A percentile compares a stretch with the other conserved stretches of the same genome.
Conservation (phyloP, 2,329 filamentous ascomycete species). For the Fusarium nelsonii region DNA sequence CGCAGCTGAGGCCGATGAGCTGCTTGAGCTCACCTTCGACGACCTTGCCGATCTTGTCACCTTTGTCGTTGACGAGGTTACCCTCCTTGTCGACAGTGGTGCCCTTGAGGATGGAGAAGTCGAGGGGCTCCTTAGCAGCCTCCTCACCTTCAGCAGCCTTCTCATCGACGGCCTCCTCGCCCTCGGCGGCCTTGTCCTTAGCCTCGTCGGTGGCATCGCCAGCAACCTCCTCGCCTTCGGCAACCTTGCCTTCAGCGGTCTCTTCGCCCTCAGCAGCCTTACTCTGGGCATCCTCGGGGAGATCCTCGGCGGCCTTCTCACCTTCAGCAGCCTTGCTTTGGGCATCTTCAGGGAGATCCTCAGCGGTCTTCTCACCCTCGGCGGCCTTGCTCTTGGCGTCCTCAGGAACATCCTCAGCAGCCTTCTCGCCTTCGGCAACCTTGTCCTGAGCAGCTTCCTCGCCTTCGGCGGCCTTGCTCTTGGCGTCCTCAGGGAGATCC, state of each 20-base stretch:
- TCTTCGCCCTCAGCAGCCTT: conserved; percentile 22
- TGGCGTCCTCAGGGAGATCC: background rate
- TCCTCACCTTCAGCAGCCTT: conserved; percentile 33
- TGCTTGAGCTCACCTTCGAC: conserved; percentile 72
- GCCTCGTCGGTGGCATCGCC: conserved; percentile 5
- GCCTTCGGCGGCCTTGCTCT: conserved; percentile 5
- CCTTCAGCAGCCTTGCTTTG: conserved; percentile 8
- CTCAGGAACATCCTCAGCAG: conserved; percentile 7
- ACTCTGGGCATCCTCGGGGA: conserved; percentile 14
- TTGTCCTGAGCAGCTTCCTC: conserved; percentile 1
- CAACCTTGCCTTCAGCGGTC: conserved; percentile 6
- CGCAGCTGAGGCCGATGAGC: conserved; percentile 73
- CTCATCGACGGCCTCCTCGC: conserved; percentile 16
- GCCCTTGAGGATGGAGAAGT: conserved; percentile 38
- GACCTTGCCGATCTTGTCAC: conserved; percentile 70
- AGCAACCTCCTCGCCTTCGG: conserved; percentile 6
- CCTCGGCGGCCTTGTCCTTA: conserved; percentile 9
- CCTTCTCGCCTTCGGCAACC: conserved; percentile 12
- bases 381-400: conserved; percentile 19
- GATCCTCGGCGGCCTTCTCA: conserved; percentile 1
- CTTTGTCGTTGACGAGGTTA: conserved; percentile 67
- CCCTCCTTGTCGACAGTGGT: conserved; percentile 62
- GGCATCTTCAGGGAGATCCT: conserved; percentile 2
- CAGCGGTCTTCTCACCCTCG: conserved; percentile 8
- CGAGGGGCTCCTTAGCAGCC: conserved; percentile 32